phyloP scores from a whole-genome alignment of 2,329 filamentous ascomycete genomes.

The Byssochlamys sp. region DNA sequence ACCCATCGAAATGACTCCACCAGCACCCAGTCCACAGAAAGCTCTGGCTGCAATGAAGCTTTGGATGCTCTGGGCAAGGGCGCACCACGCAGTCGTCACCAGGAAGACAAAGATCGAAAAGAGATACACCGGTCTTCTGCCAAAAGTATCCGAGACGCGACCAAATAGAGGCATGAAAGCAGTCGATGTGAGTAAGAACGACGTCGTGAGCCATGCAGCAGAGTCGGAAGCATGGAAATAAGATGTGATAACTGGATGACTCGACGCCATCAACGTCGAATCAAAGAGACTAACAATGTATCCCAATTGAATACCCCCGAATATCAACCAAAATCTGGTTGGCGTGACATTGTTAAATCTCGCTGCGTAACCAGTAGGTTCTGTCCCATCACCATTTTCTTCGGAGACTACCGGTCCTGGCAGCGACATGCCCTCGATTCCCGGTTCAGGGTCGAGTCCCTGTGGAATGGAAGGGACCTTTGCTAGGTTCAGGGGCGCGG shows the following conservation, averaged over 20 bases:
- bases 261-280: constrained; percentile 70
- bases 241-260: constrained; percentile 70
- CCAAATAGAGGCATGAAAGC: constrained; percentile 67
- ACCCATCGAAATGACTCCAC: constrained; percentile 62
- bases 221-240: constrained; percentile 69
- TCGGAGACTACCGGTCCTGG: not conserved
- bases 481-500: constrained; percentile 9
- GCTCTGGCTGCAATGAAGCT: constrained; percentile 64
- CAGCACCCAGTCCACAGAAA: constrained; percentile 62
- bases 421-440: constrained; percentile 15
- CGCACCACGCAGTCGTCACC: constrained; percentile 61
- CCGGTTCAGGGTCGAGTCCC: constrained; percentile 17
- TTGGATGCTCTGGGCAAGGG: constrained; percentile 56
- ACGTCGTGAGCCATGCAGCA: constrained; percentile 73
- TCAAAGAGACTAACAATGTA: constrained; percentile 58
- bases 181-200: constrained; percentile 67
- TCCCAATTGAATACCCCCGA: constrained; percentile 48
- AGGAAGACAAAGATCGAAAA: constrained; percentile 54
- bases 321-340: constrained; percentile 53
- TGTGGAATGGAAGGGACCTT: constrained; percentile 19
- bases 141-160: constrained; percentile 63
- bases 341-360: constrained; percentile 31
- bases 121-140: constrained; percentile 59
- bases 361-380: constrained; percentile 16
- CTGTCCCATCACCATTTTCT: not conserved